These are phyloP conservation scores for Plasmodium ovale DNA, from an alignment of 169 alveolate genomes.

Conservation along the genomic window DNA sequence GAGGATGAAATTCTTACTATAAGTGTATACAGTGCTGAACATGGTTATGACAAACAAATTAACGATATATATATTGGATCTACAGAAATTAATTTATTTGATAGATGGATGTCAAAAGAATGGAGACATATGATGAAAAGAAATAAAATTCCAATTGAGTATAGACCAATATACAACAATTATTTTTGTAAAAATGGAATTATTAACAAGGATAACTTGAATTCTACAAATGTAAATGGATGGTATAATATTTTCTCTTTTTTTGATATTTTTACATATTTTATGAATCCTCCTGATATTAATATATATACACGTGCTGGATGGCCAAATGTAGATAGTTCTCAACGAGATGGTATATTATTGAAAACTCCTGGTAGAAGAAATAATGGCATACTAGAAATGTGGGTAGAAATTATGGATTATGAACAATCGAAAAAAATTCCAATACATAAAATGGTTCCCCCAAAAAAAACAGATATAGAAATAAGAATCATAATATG, in stretches of 20 bases:
- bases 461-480: conserved; percentile 87
- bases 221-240: conserved; percentile 23
- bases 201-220: conserved; percentile 64
- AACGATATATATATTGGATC: conserved; percentile 89
- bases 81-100: conserved; percentile 91
- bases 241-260: conserved; percentile 73
- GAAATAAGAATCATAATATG: conserved; percentile 86
- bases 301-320: not conserved
- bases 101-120: conserved; percentile 91
- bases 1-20: conserved; percentile 85
- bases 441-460: conserved; percentile 83
- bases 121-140: conserved; percentile 92
- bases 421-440: conserved; percentile 84
- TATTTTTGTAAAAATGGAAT: conserved; percentile 32
- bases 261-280: conserved; percentile 44
- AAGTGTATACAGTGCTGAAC: conserved; percentile 81
- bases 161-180: conserved; percentile 85
- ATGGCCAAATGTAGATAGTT: not conserved
- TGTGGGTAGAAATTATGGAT: conserved; percentile 90
- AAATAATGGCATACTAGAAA: conserved; percentile 82
- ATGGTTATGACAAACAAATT: conserved; percentile 78
- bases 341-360: not conserved
- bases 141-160: conserved; percentile 90
- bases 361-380: conserved; percentile 20
- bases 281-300: conserved; percentile 8